Base-by-base conservation (phyloP, 1,284 basidiomycete species). In the Boletus semigastroideus region DNA sequence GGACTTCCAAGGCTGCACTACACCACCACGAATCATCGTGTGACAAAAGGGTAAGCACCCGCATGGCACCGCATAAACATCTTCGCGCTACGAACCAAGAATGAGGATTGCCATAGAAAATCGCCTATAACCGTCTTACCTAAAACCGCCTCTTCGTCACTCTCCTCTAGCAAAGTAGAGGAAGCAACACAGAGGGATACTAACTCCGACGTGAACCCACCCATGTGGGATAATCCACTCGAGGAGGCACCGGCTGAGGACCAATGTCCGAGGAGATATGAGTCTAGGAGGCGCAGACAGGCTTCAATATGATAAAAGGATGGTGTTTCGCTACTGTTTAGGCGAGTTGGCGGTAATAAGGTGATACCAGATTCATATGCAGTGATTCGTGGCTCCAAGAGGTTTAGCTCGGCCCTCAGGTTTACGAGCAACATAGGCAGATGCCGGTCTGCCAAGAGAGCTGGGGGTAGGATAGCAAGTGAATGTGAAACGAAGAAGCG, bases 21-120 rank as follows among this genome's bases (percentile, higher is more conserved):
- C 78, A 79, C 85, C 86, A 89, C 13, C 60, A 58, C 25, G 69
- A 60, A 58, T 82, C 78, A 20, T 76, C 76, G 57, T 89, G 85
- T 0, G 86, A 86, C 12, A 89, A 69, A 49, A 81, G 86, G 50
- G 90, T 82, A 30, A 90, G 76, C 7, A 87, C 78, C 1, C 86
- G 80, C 4, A 89, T 72, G 4, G 76, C 70, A 2, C 77, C 73
- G 49, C 85, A 83, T 30, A 81, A 65, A 57, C 82, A 87, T 57
- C 68, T 73, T 41, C 66, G 68, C 4, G 74, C 79, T 74, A 60
- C 14, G 31, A 45, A 49, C 14, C 4, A 27, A 41, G 12, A 7
- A 16, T 52, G 6, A 55, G 41, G 3, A 16, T 20, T 25, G 3
- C 11, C 8, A 27, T 12, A 3, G 20, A 36, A 33, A 22, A 10